Evolutionary conservation across 495 filamentous ascomycete species (phyloP).

Genomic region (Penicillium samsonianum): DNA sequence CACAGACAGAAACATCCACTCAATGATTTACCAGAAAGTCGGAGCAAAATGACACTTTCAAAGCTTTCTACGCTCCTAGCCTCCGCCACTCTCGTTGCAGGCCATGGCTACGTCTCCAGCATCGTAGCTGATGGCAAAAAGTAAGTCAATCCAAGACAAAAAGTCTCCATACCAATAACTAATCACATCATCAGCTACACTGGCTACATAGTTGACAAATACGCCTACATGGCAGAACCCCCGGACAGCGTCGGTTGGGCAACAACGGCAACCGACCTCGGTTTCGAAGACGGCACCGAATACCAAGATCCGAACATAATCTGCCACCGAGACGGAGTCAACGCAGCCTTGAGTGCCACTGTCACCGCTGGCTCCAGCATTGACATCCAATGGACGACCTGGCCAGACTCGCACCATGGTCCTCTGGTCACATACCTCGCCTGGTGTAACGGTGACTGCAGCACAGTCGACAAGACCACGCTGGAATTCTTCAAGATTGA

Average conservation of each 20-base stretch:
- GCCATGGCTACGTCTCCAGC: conserved; percentile 59
- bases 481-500: conserved; percentile 79
- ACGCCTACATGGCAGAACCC: conserved; percentile 39
- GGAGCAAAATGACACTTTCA: conserved; percentile 27
- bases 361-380: conserved; percentile 56
- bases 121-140: conserved; percentile 55
- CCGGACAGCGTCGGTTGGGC: conserved; percentile 58
- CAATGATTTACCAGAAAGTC: background rate
- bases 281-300: conserved; percentile 54
- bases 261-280: conserved; percentile 56
- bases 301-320: conserved; percentile 60
- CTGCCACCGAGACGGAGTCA: conserved; percentile 62
- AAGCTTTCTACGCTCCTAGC: conserved; percentile 39
- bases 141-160: conserved; percentile 13
- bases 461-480: conserved; percentile 57
- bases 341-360: conserved; percentile 52
- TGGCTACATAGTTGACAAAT: conserved; percentile 38
- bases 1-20: background rate
- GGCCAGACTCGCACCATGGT: conserved; percentile 68
- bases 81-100: conserved; percentile 49
- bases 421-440: conserved; percentile 76
- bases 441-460: conserved; percentile 66
- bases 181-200: conserved; percentile 26
- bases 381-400: conserved; percentile 62
- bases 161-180: background rate